Conservation (phyloP, 495 filamentous ascomycete species). For the Cetradonia linearis region DNA sequence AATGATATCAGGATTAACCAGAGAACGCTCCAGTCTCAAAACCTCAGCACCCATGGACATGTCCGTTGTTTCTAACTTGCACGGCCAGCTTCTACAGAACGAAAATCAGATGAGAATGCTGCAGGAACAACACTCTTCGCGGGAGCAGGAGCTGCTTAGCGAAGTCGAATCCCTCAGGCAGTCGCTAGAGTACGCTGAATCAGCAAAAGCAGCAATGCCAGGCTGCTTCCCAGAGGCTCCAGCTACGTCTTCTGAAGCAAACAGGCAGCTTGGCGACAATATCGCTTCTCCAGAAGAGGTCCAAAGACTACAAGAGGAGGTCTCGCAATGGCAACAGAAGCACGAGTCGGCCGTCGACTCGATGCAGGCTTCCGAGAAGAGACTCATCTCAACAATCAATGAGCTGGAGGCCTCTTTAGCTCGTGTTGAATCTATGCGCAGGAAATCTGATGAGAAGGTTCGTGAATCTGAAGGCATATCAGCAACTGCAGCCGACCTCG, state of each 20-base stretch:
- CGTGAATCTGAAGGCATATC: conserved; percentile 35
- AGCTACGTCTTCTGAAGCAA: conserved; percentile 21
- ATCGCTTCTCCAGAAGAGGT: conserved; percentile 53
- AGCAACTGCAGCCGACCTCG: conserved; percentile 37
- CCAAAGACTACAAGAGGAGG: conserved; percentile 60
- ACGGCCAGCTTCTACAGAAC: conserved; percentile 75
- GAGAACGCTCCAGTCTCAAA: conserved; percentile 82
- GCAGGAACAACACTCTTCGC: conserved; percentile 56
- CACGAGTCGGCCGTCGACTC: conserved; percentile 61
- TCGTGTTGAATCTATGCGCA: conserved; percentile 40
- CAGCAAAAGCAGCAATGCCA: conserved; percentile 33
- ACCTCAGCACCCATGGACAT: conserved; percentile 79
- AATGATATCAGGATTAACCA: conserved; percentile 86
- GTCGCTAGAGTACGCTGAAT: conserved; percentile 34
- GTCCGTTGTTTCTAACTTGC: conserved; percentile 76
- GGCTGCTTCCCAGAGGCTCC: conserved; percentile 29
- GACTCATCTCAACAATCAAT: conserved; percentile 58
- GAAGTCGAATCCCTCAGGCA: conserved; percentile 59
- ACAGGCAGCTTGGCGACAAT: conserved; percentile 32
- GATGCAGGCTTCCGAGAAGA: conserved; percentile 61
- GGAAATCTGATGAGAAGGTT: conserved; percentile 30
- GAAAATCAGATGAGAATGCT: conserved; percentile 69
- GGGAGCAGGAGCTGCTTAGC: conserved; percentile 61
- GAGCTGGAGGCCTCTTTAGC: conserved; percentile 54
- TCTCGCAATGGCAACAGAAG: conserved; percentile 62